These are phyloP conservation scores for Grammothele lineata DNA, from an alignment of 768 basidiomycete genomes.

Conservation along the genomic window DNA sequence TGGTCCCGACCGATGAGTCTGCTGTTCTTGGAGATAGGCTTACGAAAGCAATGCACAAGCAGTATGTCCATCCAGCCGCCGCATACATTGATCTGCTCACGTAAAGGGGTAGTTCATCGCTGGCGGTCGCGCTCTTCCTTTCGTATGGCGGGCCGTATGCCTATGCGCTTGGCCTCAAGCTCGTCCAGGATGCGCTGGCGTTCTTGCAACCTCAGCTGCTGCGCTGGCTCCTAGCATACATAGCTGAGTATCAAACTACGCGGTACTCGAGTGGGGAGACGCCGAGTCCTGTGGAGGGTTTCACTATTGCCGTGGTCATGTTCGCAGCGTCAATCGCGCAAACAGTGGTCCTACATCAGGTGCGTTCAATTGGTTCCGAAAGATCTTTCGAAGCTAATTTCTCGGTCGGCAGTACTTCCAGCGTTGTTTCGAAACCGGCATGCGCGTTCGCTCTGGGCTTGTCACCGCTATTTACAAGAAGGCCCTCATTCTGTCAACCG, in stretches of 20 bases:
- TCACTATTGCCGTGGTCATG: slow-evolving; percentile 74
- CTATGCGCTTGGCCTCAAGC: slow-evolving; percentile 59
- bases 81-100: neutral
- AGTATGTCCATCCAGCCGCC: slow-evolving; percentile 38
- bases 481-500: slow-evolving; percentile 79
- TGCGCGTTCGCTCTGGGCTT: slow-evolving; percentile 91
- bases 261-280: slow-evolving; percentile 25
- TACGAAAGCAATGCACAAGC: slow-evolving; percentile 54
- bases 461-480: slow-evolving; percentile 85
- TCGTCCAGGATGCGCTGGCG: slow-evolving; percentile 73
- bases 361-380: slow-evolving; percentile 22
- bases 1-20: slow-evolving; percentile 67
- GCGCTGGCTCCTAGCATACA: slow-evolving; percentile 73
- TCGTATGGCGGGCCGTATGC: slow-evolving; percentile 80
- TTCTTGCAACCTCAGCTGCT: slow-evolving; percentile 89
- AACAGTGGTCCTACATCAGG: slow-evolving; percentile 78
- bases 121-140: slow-evolving; percentile 70
- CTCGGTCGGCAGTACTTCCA: slow-evolving; percentile 76
- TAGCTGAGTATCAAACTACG: slow-evolving; percentile 66
- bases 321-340: slow-evolving; percentile 76
- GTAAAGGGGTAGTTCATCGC: slow-evolving; percentile 50
- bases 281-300: slow-evolving; percentile 57
- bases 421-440: slow-evolving; percentile 76
- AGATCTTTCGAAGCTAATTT: too few species aligned
- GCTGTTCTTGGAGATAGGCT: slow-evolving; percentile 61